A percentile compares a stretch with the other conserved stretches of the same genome.
phyloP scores from a whole-genome alignment of 495 filamentous ascomycete species.

The Talaromyces proteolyticus region DNA sequence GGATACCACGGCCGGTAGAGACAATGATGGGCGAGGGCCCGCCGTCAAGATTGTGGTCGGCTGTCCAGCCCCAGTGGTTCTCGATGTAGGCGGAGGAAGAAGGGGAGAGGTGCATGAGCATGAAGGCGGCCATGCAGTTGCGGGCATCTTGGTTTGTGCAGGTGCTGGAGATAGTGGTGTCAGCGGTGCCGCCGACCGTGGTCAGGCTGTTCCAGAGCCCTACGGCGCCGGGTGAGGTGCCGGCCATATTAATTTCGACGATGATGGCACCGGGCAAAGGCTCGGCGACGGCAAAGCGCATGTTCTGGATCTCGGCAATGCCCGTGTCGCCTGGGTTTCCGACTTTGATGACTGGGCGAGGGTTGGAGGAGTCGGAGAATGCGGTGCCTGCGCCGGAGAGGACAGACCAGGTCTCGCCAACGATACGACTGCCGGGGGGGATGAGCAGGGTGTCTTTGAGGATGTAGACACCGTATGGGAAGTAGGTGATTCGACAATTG shows the following conservation, averaged over 20 bases:
- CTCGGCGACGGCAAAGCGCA: conserved; percentile 39
- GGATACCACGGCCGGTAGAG: conserved; percentile 29
- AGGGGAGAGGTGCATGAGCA: conserved; percentile 32
- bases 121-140: conserved; percentile 34
- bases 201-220: conserved; percentile 40
- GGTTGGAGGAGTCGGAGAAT: conserved; percentile 43
- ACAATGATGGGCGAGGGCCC: conserved; percentile 16
- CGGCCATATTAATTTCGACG: conserved; percentile 37
- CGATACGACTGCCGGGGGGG: conserved; percentile 39
- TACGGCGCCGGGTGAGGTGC: conserved; percentile 35
- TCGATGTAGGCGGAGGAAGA: conserved; percentile 39
- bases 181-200: conserved; percentile 37
- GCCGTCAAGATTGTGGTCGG: conserved; percentile 32
- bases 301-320: conserved; percentile 46
- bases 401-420: conserved; percentile 41
- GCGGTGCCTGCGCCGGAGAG: conserved; percentile 35
- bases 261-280: conserved; percentile 31
- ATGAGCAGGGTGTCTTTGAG: conserved; percentile 47
- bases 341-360: conserved; percentile 47
- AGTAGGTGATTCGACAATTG: conserved; percentile 41
- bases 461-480: conserved; percentile 50
- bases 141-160: conserved; percentile 16
- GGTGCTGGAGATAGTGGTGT: conserved; percentile 18
- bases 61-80: conserved; percentile 42
- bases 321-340: conserved; percentile 45